Base-by-base conservation (phyloP, 345 rosid genomes). In the Carallia brachiata region DNA sequence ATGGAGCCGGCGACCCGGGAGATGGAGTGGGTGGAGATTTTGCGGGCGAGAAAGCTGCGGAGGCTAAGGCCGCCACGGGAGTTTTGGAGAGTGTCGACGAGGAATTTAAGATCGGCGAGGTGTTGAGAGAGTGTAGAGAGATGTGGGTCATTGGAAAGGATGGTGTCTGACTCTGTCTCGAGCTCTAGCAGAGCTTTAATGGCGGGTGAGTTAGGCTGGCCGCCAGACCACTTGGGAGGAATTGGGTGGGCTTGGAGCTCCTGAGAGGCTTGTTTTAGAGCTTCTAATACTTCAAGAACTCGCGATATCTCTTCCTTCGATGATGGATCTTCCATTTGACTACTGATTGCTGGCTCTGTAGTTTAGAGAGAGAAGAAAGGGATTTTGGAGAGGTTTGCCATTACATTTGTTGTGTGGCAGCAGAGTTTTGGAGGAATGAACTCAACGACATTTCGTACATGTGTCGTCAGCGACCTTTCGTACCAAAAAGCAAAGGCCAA, bases 1-100 rank as follows among this genome's bases (percentile, higher is more conserved):
- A 87, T 84, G 16, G 88, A 86, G 19, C 82, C 87, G 6, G 92
- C 90, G 17, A 89, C 88, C 52, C 84, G 86, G 79, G 96, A 81
- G 37, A 89, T 83, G 47, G 87, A 84, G 68, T 83, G 74, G 52
- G 88, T 71, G 65, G 89, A 83, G 69, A 80, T 76, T 6, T 87
- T 80, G 37, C 89, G 90, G 63, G 85, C 34, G 62, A 89, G n/a
- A 83, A 89, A 87, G 70, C 63, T 80, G 6, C 80, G 7, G 63
- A 87, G 54, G 68, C 81, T 67, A 65, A 63, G 47, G n/a, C 88
- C 89, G n/a, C 88, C 89, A 8, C 75, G 70, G 9, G 85, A 62
- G 1, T 52, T 36, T 15, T 69, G 77, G n/a, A 77, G 80, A 48
- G 81, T 79, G 19, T 79, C 73, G 48, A 89, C 70, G 19, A 83